Evolutionary conservation across 768 basidiomycete species (phyloP), one percentile per base, ranked within the genome.

Genomic region (Leucosporidium creatinivorum): DNA sequence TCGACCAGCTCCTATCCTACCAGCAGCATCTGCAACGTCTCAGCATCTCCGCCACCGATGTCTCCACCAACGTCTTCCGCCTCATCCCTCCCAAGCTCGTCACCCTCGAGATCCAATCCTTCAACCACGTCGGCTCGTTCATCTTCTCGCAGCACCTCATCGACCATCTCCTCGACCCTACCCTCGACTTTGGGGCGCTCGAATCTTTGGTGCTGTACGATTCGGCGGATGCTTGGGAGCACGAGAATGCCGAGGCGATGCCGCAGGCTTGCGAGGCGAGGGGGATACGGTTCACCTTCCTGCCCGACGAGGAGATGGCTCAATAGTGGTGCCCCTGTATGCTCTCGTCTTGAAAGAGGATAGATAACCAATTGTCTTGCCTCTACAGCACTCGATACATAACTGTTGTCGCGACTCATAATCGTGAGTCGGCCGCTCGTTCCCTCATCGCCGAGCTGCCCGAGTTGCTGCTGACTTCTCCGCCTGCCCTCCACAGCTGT

Each of bases 1-100:
- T 65, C 58, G 64, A 65, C 44, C 58, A 50, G 18, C 58, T 65
- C 30, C 58, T 65, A 6, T 51, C 64, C 26, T 39, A 17, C 6
- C 55, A 52, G 36, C 12, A 26, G 13, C 51, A 18, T 1, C 64
- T 65, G 26, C 50, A 54, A 13, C 19, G 26, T 15, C 64, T 65
- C 50, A 7, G 18, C 50, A 39, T 65, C 36, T 59, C 64, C 4
- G 64, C 58, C 3, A 65, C 64, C 64, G 64, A 65, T 4, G 2
- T 65, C 33, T 60, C 58, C 0, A 28, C n/a, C 36, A 17, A 25
- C 58, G 26, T 59, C 36, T 54, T 65, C 64, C 64, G 64, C 33
- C 64, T 65, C 26, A 15, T 65, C 12, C 64, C 64, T 5, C 64
- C 57, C 3, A 44, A 36, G 8, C 58, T 65, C 50, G 6, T 5